A percentile compares a stretch with the other conserved stretches of the same genome.
Evolutionary conservation across 169 alveolate species (phyloP).

Genomic region (Miamiensis avidus): DNA sequence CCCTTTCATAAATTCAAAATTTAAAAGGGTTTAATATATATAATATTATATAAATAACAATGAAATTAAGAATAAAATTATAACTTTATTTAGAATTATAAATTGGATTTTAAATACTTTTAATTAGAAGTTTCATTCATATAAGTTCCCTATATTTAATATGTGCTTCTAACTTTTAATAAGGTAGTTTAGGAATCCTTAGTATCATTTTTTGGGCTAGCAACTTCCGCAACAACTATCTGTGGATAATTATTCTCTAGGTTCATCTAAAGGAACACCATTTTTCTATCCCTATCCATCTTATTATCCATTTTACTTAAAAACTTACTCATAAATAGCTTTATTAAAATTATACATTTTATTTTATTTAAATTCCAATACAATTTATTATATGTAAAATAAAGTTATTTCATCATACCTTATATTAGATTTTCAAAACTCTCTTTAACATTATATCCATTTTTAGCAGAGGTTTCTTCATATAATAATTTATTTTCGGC

Average conservation of each 20-base stretch:
- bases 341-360: too few relatives aligned
- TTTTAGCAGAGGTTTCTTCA: slow-evolving; percentile 97
- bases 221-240: not conserved
- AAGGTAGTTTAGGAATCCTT: too few relatives aligned
- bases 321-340: too few relatives aligned
- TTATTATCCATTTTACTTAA: not conserved
- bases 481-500: slow-evolving; percentile 88
- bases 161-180: too few relatives aligned
- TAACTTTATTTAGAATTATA: too few relatives aligned
- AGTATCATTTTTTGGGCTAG: not conserved
- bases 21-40: not conserved
- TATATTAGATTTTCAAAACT: slow-evolving; percentile 90
- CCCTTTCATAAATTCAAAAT: too few relatives aligned
- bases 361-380: too few relatives aligned
- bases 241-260: not conserved
- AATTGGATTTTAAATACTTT: too few relatives aligned
- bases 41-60: too few relatives aligned
- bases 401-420: slow-evolving; percentile 4
- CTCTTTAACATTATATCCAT: slow-evolving; percentile 95
- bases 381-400: too few relatives aligned
- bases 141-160: not conserved
- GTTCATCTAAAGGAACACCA: not conserved
- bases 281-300: not conserved
- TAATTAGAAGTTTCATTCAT: too few relatives aligned
- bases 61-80: not conserved